Evolutionary conservation across 179 eudicot genomes (phyloP).

Genomic region (Carnegiea gigantea): DNA sequence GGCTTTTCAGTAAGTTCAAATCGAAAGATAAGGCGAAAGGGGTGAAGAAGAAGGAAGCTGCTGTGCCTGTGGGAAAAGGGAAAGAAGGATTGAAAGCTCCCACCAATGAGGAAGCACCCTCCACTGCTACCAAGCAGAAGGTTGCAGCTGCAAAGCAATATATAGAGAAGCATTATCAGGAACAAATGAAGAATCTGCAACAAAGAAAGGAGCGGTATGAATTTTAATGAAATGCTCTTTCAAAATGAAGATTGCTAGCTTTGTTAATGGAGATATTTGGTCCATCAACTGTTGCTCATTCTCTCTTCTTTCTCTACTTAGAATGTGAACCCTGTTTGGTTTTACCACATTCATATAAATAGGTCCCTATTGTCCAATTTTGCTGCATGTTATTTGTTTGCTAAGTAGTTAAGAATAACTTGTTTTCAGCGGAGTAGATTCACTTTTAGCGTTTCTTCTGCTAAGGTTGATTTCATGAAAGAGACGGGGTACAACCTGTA

Average conservation of each 20-base stretch:
- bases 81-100: conserved; percentile 62
- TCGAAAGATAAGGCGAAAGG: conserved; percentile 65
- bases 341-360: neutral
- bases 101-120: conserved; percentile 58
- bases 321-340: conserved; percentile 1
- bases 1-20: conserved; percentile 54
- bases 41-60: conserved; percentile 56
- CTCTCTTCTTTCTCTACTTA: neutral
- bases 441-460: no score
- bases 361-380: neutral
- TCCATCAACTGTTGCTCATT: neutral
- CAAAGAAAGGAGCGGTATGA: conserved; percentile 79
- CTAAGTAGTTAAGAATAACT: no score
- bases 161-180: conserved; percentile 84
- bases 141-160: conserved; percentile 86
- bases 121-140: conserved; percentile 79
- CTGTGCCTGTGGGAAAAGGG: conserved; percentile 34
- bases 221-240: neutral
- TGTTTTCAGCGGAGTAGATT: no score
- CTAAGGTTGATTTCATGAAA: no score
- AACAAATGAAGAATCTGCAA: conserved; percentile 76
- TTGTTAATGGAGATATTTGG: neutral
- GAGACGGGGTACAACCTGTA: no score
- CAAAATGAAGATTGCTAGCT: conserved; percentile 1
- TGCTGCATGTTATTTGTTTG: conserved; percentile 8